These are phyloP conservation scores for Yarrowia divulgata DNA, from an alignment of 805 yeast genomes.

Conservation along the genomic window DNA sequence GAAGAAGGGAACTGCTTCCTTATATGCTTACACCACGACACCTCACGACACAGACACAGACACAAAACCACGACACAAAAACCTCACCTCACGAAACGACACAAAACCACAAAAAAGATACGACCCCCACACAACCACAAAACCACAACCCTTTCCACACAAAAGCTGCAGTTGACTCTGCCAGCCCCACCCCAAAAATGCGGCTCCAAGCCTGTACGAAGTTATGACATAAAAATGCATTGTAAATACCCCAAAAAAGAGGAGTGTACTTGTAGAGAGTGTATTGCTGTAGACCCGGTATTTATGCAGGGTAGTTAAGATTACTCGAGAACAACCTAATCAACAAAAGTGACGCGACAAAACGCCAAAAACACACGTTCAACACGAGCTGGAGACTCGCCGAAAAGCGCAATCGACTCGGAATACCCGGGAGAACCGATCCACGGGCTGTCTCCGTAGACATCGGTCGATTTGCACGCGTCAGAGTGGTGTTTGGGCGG, in stretches of 20 bases:
- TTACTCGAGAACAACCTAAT: too few species aligned
- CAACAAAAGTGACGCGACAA: too few species aligned
- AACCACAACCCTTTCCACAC: too few species aligned
- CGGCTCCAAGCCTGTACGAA: conserved; percentile 36
- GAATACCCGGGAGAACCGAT: background rate
- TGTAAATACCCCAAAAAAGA: conserved; percentile 14
- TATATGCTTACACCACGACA: too few species aligned
- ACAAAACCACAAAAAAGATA: background rate
- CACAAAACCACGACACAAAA: background rate
- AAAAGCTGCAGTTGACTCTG: background rate
- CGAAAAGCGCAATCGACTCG: background rate
- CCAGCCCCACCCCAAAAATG: conserved; percentile 27
- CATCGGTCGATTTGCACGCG: background rate
- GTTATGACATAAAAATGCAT: conserved; percentile 36
- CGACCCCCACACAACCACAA: background rate
- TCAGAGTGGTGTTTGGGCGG: background rate
- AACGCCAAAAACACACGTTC: background rate
- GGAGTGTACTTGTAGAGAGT: too few species aligned
- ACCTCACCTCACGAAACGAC: too few species aligned
- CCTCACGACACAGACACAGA: background rate
- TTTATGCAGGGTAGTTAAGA: too few species aligned
- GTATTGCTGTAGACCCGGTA: too few species aligned
- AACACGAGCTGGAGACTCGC: background rate
- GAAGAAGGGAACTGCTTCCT: too few species aligned
- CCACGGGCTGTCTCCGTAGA: background rate